A percentile compares a stretch with the other conserved stretches of the same genome.
Conservation (phyloP, 345 rosid genomes). For the Pugionium cornutum region DNA sequence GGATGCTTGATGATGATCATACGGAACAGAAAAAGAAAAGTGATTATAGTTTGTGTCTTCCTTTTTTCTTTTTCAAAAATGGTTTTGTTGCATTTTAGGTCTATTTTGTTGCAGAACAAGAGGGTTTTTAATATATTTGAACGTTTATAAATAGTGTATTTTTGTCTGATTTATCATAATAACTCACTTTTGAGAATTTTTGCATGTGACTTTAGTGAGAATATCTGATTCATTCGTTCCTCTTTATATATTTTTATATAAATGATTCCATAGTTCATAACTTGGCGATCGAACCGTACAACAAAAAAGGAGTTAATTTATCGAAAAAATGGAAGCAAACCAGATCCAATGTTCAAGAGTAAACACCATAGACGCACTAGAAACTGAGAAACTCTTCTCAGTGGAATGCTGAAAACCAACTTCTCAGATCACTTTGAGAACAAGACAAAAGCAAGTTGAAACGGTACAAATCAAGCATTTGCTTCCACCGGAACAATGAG, state of each 20-base stretch:
- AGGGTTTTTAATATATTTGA: conserved; percentile 27
- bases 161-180: conserved; percentile 32
- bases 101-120: conserved; percentile 29
- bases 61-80: conserved; percentile 11
- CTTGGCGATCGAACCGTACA: background rate
- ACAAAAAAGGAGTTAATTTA: too few species aligned
- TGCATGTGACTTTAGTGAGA: background rate
- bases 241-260: background rate
- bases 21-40: conserved; percentile 29
- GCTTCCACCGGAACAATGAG: too few species aligned
- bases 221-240: background rate
- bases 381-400: conserved; percentile 37
- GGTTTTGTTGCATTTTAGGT: conserved; percentile 39
- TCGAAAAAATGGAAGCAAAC: too few species aligned
- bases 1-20: background rate
- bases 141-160: conserved; percentile 30
- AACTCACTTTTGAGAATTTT: background rate
- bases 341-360: conserved; percentile 33
- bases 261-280: background rate
- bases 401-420: conserved; percentile 25
- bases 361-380: conserved; percentile 31
- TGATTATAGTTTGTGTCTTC: conserved; percentile 33
- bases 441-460: background rate
- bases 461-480: too few species aligned
- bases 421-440: conserved; percentile 23